These are phyloP conservation scores for Ajuga reptans DNA, from an alignment of 305 asterid species.

Conservation along the genomic window DNA sequence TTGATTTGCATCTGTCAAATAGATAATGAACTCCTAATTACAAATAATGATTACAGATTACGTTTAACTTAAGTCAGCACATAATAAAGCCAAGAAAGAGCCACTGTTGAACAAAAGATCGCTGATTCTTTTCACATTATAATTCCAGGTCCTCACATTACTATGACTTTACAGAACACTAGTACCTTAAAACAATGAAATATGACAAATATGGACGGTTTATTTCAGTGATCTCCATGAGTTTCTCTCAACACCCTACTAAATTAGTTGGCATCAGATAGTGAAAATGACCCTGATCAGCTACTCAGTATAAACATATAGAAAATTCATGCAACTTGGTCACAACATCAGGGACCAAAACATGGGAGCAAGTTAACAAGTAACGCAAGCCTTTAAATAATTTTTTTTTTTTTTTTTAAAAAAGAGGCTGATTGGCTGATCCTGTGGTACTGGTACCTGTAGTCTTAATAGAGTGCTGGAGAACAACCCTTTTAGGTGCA, in stretches of 20 bases:
- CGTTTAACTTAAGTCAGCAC: background rate
- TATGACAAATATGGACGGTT: background rate
- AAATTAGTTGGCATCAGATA: background rate
- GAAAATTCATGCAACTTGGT: slow-evolving; percentile 4
- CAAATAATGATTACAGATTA: background rate
- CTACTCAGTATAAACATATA: background rate
- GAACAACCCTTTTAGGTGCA: slow-evolving; percentile 86
- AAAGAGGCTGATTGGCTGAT: background rate
- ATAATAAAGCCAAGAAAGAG: background rate
- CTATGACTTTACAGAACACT: background rate
- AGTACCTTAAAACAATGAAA: background rate
- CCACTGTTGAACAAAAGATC: slow-evolving; percentile 2
- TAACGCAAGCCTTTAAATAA: background rate
- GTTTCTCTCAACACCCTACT: background rate
- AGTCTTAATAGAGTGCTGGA: slow-evolving; percentile 76
- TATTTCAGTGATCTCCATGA: slow-evolving; percentile 3
- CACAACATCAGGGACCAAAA: slow-evolving; percentile 6
- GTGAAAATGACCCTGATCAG: background rate
- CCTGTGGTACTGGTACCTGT: slow-evolving; percentile 57
- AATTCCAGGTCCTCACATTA: background rate
- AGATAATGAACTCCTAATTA: slow-evolving; percentile 16
- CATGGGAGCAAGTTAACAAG: slow-evolving; percentile 8
- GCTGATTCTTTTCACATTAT: background rate
- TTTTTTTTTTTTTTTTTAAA: background rate
- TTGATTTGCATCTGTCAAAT: slow-evolving; percentile 53